Evolutionary conservation across 495 filamentous ascomycete genomes (phyloP).

Genomic region (Articulospora tetracladia): DNA sequence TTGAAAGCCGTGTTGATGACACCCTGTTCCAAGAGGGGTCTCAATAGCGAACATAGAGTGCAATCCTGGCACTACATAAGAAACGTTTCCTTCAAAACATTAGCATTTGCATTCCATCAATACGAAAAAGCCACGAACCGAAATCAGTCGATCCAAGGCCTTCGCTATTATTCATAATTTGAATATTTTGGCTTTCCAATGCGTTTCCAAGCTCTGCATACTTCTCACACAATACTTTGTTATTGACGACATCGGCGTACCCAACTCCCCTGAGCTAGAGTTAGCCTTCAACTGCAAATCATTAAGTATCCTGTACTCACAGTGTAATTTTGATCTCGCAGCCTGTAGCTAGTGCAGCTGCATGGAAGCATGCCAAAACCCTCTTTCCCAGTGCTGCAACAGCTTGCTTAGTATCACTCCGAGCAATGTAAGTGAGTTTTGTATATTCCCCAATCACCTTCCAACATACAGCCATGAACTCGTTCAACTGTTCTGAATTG

Average conservation of each 20-base stretch:
- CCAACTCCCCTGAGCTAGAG: background rate
- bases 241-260: background rate
- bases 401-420: background rate
- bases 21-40: background rate
- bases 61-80: background rate
- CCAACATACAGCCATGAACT: background rate
- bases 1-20: constrained; percentile 5
- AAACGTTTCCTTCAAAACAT: background rate
- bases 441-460: constrained; percentile 5
- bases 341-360: constrained; percentile 4
- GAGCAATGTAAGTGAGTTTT: background rate
- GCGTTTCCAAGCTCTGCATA: background rate
- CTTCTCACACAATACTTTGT: background rate
- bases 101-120: background rate
- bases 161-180: background rate
- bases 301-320: background rate
- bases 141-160: constrained; percentile 1
- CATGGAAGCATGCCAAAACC: background rate
- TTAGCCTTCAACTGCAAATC: background rate
- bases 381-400: background rate
- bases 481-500: background rate
- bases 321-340: constrained; percentile 3
- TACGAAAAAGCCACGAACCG: background rate
- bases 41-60: background rate
- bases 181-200: background rate